Conservation (phyloP, 495 filamentous ascomycete species). For the Lasiosphaeria hispida region DNA sequence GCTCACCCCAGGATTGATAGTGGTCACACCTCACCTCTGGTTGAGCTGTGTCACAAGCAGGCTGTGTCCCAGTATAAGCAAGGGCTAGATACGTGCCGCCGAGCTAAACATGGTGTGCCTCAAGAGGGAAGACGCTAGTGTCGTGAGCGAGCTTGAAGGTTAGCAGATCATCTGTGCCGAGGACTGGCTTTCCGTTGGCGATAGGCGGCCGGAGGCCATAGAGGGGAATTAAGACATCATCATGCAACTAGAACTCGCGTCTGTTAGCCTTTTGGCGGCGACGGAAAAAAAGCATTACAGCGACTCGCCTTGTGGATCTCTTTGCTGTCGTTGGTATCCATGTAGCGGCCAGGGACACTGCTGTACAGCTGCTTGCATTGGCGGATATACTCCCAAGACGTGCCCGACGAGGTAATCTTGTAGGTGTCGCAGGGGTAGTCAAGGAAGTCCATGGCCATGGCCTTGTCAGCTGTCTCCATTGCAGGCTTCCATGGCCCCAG, state of each 20-base stretch:
- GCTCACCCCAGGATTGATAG: too few species aligned
- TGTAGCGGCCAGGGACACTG: neutral
- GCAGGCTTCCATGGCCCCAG: neutral
- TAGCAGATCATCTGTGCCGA: neutral
- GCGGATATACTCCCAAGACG: slow-evolving; percentile 5
- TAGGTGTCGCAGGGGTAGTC: neutral
- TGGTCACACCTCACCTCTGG: too few species aligned
- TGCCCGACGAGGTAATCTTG: neutral
- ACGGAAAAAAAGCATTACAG: too few species aligned
- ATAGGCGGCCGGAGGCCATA: neutral
- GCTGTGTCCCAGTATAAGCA: neutral
- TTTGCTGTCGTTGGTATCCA: slow-evolving; percentile 6
- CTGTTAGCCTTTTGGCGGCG: neutral
- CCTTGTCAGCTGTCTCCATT: neutral
- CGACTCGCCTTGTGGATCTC: neutral
- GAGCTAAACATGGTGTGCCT: neutral
- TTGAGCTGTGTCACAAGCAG: too few species aligned
- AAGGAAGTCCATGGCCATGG: slow-evolving; percentile 13
- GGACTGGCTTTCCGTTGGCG: neutral
- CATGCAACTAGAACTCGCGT: neutral
- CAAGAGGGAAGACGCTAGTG: neutral
- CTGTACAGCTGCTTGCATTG: neutral
- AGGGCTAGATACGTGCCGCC: neutral
- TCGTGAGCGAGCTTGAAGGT: slow-evolving; percentile 4
- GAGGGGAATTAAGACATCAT: neutral